Conservation (phyloP, 2,329 filamentous ascomycete species). For the Graphilbum fragrans region DNA sequence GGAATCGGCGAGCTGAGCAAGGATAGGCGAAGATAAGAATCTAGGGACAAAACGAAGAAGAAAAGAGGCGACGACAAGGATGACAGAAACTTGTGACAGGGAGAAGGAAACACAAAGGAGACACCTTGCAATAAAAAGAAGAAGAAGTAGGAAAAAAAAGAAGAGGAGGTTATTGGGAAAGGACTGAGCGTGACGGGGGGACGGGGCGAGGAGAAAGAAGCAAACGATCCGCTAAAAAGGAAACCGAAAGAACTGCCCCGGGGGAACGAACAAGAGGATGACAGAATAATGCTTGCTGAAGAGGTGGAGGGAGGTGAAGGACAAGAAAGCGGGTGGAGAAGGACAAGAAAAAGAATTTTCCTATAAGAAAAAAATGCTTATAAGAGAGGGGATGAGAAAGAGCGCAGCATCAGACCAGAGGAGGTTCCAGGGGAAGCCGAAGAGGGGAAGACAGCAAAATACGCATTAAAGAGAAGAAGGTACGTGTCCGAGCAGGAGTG, state of each 20-base stretch:
- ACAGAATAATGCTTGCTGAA: too few species aligned
- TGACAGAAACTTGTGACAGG: background rate
- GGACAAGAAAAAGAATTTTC: background rate
- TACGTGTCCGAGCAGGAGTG: background rate
- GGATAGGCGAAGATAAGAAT: background rate
- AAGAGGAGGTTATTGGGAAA: background rate
- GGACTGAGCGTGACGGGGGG: too few species aligned
- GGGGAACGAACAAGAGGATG: conserved; percentile 8
- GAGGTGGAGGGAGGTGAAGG: conserved; percentile 5
- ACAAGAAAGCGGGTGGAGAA: background rate
- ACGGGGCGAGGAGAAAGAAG: conserved; percentile 20
- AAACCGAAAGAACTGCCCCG: conserved; percentile 8
- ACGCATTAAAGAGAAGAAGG: background rate
- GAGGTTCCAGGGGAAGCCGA: background rate
- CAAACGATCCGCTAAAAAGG: conserved; percentile 13
- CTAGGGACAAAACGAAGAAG: background rate
- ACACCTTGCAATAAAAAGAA: background rate
- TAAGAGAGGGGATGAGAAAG: conserved; percentile 1
- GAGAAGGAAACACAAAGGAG: background rate
- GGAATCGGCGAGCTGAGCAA: too few species aligned
- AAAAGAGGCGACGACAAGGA: background rate
- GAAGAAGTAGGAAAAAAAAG: conserved; percentile 8
- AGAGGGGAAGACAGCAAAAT: background rate
- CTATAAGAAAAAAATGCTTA: background rate
- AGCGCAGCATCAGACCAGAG: background rate